Evolutionary conservation across 2,329 filamentous ascomycete genomes (phyloP).

Genomic region (Dryadomyces quercus-mongolicae): DNA sequence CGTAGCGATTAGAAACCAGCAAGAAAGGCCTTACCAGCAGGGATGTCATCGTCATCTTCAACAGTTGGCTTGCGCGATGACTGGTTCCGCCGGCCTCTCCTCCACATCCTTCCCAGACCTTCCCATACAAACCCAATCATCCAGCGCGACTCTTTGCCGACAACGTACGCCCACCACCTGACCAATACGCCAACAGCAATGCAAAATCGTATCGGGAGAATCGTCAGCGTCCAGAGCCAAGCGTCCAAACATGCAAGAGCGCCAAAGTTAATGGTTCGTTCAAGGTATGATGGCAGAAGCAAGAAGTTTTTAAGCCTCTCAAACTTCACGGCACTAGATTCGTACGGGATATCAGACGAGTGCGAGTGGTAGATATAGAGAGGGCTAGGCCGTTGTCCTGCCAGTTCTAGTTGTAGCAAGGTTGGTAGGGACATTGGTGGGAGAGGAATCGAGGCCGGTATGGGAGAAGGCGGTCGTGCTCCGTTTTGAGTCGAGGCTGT

Average conservation of each 20-base stretch:
- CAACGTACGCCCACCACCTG: constrained; percentile 64
- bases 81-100: constrained; percentile 37
- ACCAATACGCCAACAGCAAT: constrained; percentile 67
- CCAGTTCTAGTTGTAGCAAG: constrained; percentile 51
- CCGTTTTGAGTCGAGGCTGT: not conserved
- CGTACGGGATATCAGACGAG: constrained; percentile 57
- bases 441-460: constrained; percentile 44
- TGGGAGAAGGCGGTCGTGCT: constrained; percentile 29
- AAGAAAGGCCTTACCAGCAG: not conserved
- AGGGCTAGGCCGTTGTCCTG: constrained; percentile 48
- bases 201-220: constrained; percentile 77
- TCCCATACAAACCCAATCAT: constrained; percentile 66
- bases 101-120: constrained; percentile 71
- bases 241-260: constrained; percentile 85
- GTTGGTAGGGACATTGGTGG: constrained; percentile 57
- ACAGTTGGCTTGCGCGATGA: constrained; percentile 8
- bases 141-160: constrained; percentile 60
- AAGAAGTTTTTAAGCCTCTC: constrained; percentile 86
- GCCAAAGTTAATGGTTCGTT: constrained; percentile 78
- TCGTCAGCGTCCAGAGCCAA: constrained; percentile 95
- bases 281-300: constrained; percentile 66
- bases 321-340: constrained; percentile 85
- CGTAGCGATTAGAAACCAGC: too few relatives aligned
- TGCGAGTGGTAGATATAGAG: constrained; percentile 53
- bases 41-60: not conserved